Conservation (phyloP, 1,284 basidiomycete species). For the Irpex rosettiformis region DNA sequence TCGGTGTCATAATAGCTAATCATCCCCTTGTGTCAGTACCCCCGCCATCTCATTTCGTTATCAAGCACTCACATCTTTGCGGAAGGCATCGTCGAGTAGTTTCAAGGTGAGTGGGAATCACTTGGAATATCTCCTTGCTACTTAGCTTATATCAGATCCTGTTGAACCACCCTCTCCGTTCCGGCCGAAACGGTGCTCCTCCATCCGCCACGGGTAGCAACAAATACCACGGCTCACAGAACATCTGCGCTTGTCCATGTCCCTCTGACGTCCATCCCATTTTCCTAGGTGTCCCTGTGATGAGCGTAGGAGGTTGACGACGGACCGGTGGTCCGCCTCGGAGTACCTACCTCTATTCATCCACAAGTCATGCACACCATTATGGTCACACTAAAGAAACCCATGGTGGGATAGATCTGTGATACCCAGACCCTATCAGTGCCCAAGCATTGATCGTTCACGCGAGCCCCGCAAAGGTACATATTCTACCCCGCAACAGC, state of each 20-base stretch:
- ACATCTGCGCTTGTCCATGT: neutral
- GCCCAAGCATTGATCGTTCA: neutral
- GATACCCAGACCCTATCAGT: neutral
- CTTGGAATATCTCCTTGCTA: neutral
- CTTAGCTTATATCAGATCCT: neutral
- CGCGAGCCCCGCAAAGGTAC: neutral
- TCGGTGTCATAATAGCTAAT: slow-evolving; percentile 59
- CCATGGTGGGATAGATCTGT: neutral
- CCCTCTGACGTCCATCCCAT: neutral
- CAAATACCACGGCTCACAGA: neutral
- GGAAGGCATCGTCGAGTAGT: slow-evolving; percentile 29
- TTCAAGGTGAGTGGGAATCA: neutral
- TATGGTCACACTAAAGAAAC: neutral
- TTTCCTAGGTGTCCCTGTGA: neutral
- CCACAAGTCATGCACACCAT: neutral
- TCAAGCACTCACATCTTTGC: slow-evolving; percentile 42
- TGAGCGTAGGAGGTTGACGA: neutral
- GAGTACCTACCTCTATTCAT: neutral
- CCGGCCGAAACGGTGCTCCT: no score
- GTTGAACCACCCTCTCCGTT: neutral
- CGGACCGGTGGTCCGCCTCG: neutral
- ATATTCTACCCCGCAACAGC: neutral
- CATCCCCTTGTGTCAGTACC: slow-evolving; percentile 8
- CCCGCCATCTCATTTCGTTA: neutral
- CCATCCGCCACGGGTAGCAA: no score